Conservation (phyloP, 495 filamentous ascomycete genomes). For the Aspergillus bridgeri region DNA sequence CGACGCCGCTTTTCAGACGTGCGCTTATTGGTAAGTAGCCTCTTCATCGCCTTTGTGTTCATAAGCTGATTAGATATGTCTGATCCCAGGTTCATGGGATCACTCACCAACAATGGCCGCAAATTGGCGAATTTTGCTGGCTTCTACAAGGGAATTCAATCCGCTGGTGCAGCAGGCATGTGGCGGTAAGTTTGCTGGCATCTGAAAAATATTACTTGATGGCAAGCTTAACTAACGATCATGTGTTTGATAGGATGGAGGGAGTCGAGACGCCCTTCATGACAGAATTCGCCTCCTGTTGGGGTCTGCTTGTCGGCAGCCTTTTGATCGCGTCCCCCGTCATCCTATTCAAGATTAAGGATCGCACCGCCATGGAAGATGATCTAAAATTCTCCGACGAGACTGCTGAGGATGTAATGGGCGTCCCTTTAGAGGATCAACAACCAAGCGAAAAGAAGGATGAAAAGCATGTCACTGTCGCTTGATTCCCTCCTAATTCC, state of each 20-base stretch:
- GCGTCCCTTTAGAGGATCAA: slow-evolving; percentile 14
- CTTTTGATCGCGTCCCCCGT: slow-evolving; percentile 75
- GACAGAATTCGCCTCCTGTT: slow-evolving; percentile 61
- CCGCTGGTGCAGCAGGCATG: slow-evolving; percentile 83
- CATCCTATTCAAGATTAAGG: slow-evolving; percentile 74
- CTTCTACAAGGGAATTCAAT: slow-evolving; percentile 97
- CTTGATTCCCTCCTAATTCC: background rate
- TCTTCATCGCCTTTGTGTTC: background rate
- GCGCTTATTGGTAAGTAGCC: slow-evolving; percentile 73
- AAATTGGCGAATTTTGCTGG: slow-evolving; percentile 91
- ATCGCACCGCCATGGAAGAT: slow-evolving; percentile 66
- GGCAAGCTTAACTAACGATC: background rate
- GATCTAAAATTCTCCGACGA: slow-evolving; percentile 83
- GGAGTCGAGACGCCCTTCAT: slow-evolving; percentile 59
- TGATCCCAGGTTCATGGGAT: slow-evolving; percentile 75
- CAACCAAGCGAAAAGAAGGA: slow-evolving; percentile 17
- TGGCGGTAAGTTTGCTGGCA: slow-evolving; percentile 54
- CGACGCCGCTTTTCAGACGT: slow-evolving; percentile 83
- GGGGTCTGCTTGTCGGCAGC: slow-evolving; percentile 68
- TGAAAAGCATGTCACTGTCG: slow-evolving; percentile 9
- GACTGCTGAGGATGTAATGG: slow-evolving; percentile 47
- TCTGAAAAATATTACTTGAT: background rate
- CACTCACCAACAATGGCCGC: slow-evolving; percentile 84
- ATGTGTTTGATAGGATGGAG: slow-evolving; percentile 49
- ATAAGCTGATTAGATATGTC: background rate